Evolutionary conservation across 768 basidiomycete genomes (phyloP), one percentile per base, ranked within the genome.

Genomic region (Daedalea quercina): DNA sequence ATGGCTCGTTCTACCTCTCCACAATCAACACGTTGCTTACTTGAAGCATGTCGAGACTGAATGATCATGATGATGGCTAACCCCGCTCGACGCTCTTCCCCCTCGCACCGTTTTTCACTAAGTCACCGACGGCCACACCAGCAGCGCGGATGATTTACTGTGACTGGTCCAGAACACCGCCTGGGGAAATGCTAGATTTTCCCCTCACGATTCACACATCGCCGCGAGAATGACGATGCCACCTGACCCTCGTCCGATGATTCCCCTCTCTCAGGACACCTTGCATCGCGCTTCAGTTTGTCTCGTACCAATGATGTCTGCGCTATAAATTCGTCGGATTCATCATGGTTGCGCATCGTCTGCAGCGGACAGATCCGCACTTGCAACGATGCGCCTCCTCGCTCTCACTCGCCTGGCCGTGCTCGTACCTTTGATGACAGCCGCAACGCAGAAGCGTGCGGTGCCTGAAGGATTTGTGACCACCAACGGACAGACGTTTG

Each of bases 381-480:
- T 26, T n/a, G 34, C 40, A n/a, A 40, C 11, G 7, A 52, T 52
- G 51, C 51, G 34, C 22, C 44, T 52, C 9, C 34, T 44, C 31
- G 19, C 24, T 28, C 24, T 46, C 9, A 26, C 23, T 25, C 34
- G 24, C 31, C 34, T 52, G 44, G n/a, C 23, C 22, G 19, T 47
- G 9, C 26, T 52, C 6, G 43, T 52, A 3, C 23, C 51, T 24
- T 46, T 35, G n/a, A 40, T 24, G 17, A 31, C 44, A 9, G 41
- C 33, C 6, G 20, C 45, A 12, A 37, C 40, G 2, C 15, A 47
- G 20, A 53, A 51, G 34, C 46, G 45, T n/a, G 25, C 40, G 1
- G 58, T 61, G 20, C 63, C 65, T 9, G 28, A 17, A 1, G 65
- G 63, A 1, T 63, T 64, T 49, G 65, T 64, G 4, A 66, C 65